These are phyloP conservation scores for Komagataella mondaviorum DNA, from an alignment of 805 yeast species.

Conservation along the genomic window DNA sequence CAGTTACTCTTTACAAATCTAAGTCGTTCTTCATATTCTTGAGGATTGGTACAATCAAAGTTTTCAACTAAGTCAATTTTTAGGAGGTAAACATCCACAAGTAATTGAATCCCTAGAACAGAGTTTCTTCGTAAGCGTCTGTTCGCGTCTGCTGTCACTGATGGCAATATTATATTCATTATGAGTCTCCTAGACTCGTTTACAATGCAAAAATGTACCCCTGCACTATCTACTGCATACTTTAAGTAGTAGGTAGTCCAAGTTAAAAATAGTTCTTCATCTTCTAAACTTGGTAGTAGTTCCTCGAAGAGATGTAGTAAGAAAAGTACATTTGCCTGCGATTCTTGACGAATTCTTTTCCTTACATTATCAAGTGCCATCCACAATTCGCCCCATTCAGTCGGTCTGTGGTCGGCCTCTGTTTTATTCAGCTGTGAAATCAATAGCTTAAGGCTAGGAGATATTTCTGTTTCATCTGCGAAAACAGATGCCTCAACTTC, in stretches of 20 bases:
- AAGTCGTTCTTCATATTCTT: slow-evolving; percentile 30
- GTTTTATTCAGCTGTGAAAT: neutral
- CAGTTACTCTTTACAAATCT: slow-evolving; percentile 35
- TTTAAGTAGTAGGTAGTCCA: neutral
- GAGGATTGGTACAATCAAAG: slow-evolving; percentile 8
- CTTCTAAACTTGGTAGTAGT: neutral
- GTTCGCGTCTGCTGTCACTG: neutral
- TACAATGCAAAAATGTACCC: neutral
- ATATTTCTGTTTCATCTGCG: neutral
- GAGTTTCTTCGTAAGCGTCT: neutral
- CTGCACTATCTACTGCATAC: neutral
- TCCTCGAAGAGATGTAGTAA: neutral
- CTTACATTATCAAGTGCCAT: neutral
- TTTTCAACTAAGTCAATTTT: neutral
- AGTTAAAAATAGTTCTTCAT: neutral
- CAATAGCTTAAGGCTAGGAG: neutral
- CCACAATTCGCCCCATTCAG: neutral
- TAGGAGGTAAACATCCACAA: no score
- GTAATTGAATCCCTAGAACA: neutral
- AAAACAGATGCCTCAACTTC: neutral
- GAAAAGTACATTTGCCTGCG: neutral
- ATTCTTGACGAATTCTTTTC: neutral
- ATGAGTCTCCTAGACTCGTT: neutral
- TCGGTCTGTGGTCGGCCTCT: neutral
- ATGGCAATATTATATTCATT: neutral